Base-by-base conservation (phyloP, 2,329 filamentous ascomycete species). In the Dendryphion nanum region DNA sequence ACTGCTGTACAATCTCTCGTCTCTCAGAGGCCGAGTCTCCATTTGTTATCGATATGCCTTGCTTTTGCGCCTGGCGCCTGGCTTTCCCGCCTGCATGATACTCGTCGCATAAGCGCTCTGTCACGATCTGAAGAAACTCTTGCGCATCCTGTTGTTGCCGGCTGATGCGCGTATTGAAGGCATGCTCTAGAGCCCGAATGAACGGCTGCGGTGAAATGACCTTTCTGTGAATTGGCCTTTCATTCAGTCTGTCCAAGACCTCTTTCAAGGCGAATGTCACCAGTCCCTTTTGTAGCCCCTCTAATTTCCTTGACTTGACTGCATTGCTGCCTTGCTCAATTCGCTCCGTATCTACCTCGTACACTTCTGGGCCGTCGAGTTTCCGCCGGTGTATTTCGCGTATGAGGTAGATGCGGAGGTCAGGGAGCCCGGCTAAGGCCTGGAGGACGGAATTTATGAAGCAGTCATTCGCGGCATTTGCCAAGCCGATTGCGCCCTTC, bases 71-170 rank as follows among this genome's bases (percentile, higher is more conserved):
- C 41, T 78, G 74, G 31, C 70, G 71, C 46, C 90, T 77, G 10
- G 88, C 89, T 58, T 85, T 79, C 54, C 79, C 77, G 1, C 89
- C 89, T 4, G 89, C 89, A 60, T 94, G 83, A 57, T 96, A 95
- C 67, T 98, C 93, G 59, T 98, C 93, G 56, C 88, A 89, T 39
- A 98, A 73, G 36, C 91, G 79, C 70, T 98, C 91, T 3, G 89
- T 86, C 10, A 98, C 85, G 34, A 97, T 84, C 69, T 98, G 93
- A 39, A 98, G 69, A 48, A 98, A 96, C 64, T 98, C 93, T 60
- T 98, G 93, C 8, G 93, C 93, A 70, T 98, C 93, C 67, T 98
- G 93, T 67, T 98, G 93, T 60, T 93, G 89, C 37, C 91, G 78
- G 61, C 87, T 96, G 53, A 98, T 95, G 53, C 87, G 82, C 56